These are phyloP conservation scores for Smittium culicis DNA, from an alignment of 371 early-diverging fungal genomes.

Conservation along the genomic window DNA sequence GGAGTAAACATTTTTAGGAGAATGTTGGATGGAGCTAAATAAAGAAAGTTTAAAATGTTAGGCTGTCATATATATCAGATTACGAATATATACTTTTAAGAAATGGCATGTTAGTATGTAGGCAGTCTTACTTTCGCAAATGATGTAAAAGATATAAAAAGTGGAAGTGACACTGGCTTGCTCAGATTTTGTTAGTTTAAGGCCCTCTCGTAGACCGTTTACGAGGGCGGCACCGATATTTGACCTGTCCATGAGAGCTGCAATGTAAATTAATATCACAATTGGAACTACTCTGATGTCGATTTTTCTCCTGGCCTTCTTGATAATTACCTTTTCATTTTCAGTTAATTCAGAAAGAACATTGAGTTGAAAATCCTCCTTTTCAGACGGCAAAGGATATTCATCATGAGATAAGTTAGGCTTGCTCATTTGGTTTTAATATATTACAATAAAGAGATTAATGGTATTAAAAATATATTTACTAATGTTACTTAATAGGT, in stretches of 20 bases:
- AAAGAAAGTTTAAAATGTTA: not conserved
- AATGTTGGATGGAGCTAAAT: constrained; percentile 38
- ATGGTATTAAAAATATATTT: too few species aligned
- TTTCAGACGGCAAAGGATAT: too few species aligned
- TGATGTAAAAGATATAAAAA: constrained; percentile 37
- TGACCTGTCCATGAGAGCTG: constrained; percentile 26
- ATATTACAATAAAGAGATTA: too few species aligned
- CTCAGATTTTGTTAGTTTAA: constrained; percentile 19
- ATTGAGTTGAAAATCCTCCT: not conserved
- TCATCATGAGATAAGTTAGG: too few species aligned
- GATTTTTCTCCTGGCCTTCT: constrained; percentile 12
- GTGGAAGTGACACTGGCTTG: constrained; percentile 34
- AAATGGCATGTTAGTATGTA: too few species aligned
- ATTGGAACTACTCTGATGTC: constrained; percentile 23
- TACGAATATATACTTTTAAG: too few species aligned
- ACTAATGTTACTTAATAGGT: too few species aligned
- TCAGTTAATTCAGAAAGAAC: not conserved
- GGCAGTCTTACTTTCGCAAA: constrained; percentile 34
- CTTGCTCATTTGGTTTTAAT: too few species aligned
- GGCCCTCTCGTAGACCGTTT: constrained; percentile 27
- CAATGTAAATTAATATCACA: constrained; percentile 22
- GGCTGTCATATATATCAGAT: too few species aligned
- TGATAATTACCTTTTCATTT: constrained; percentile 12
- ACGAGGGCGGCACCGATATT: constrained; percentile 37
- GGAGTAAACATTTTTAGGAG: constrained; percentile 47